These are phyloP conservation scores for Hibiscus mutabilis DNA, from an alignment of 345 rosid species.

Conservation along the genomic window DNA sequence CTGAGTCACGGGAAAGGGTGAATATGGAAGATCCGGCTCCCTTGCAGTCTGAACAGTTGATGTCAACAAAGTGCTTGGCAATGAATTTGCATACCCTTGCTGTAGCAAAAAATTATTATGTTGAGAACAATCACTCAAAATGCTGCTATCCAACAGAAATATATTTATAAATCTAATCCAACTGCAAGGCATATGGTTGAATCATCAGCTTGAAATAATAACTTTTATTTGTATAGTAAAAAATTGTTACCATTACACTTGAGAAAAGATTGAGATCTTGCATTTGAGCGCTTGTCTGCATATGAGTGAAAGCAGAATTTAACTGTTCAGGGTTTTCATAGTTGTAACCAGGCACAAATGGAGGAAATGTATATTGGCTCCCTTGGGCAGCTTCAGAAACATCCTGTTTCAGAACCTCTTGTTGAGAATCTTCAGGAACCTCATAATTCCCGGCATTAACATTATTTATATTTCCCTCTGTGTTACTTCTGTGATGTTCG, in stretches of 20 bases:
- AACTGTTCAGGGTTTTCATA: conserved; percentile 65
- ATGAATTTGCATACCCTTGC: conserved; percentile 67
- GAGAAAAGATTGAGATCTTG: conserved; percentile 65
- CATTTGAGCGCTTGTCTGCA: conserved; percentile 57
- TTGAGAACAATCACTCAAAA: background rate
- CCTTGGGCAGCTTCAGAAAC: conserved; percentile 47
- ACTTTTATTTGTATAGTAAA: background rate
- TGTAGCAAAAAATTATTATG: conserved; percentile 19
- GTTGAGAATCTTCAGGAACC: conserved; percentile 46
- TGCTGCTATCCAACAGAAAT: background rate
- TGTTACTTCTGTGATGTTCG: conserved; percentile 49
- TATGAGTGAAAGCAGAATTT: conserved; percentile 45
- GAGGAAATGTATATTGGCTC: conserved; percentile 63
- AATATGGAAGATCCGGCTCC: conserved; percentile 77
- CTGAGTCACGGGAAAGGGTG: conserved; percentile 67
- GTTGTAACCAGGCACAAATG: conserved; percentile 55
- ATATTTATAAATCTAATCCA: background rate
- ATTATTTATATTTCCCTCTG: conserved; percentile 51
- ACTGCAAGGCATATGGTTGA: background rate
- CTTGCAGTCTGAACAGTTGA: conserved; percentile 64
- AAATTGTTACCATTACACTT: conserved; percentile 60
- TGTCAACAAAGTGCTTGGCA: conserved; percentile 65
- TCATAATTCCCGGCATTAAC: conserved; percentile 48
- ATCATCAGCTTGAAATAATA: conserved; percentile 1
- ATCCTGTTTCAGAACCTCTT: conserved; percentile 65